These are phyloP conservation scores for Peronosclerospora sorghi DNA, from an alignment of 352 stramenopile species.

Conservation along the genomic window DNA sequence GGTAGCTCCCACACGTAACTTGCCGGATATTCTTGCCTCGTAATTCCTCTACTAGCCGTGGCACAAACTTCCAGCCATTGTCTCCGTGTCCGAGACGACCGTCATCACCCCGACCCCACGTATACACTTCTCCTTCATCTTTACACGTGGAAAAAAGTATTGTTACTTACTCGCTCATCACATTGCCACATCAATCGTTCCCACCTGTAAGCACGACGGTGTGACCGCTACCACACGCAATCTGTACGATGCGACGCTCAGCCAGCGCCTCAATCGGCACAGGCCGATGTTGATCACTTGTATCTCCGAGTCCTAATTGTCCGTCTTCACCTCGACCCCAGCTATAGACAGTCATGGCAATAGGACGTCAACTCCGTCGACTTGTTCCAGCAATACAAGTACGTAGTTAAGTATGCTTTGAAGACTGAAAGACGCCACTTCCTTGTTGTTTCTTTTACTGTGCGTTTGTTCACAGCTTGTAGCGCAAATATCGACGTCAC, in stretches of 20 bases:
- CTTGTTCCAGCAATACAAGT: background rate
- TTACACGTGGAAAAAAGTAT: background rate
- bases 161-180: background rate
- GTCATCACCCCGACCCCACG: conserved; percentile 83
- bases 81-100: conserved; percentile 86
- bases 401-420: conserved; percentile 1
- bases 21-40: conserved; percentile 85
- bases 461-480: background rate
- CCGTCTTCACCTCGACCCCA: conserved; percentile 84
- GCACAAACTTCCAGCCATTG: conserved; percentile 97
- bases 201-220: conserved; percentile 78
- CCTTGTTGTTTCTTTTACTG: background rate
- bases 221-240: conserved; percentile 82
- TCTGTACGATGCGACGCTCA: conserved; percentile 77
- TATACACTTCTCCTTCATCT: conserved; percentile 84
- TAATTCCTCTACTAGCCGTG: conserved; percentile 85
- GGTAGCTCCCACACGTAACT: conserved; percentile 93
- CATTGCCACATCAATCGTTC: background rate
- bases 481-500: background rate
- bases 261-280: conserved; percentile 75
- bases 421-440: conserved; percentile 6
- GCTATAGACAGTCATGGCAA: conserved; percentile 64
- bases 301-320: conserved; percentile 77
- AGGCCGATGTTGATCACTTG: conserved; percentile 78
- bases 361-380: background rate